Percentiles rank a stretch among this genome's conserved stretches.
phyloP scores from a whole-genome alignment of 75 land plant genomes.

The Larix kaempferi region DNA sequence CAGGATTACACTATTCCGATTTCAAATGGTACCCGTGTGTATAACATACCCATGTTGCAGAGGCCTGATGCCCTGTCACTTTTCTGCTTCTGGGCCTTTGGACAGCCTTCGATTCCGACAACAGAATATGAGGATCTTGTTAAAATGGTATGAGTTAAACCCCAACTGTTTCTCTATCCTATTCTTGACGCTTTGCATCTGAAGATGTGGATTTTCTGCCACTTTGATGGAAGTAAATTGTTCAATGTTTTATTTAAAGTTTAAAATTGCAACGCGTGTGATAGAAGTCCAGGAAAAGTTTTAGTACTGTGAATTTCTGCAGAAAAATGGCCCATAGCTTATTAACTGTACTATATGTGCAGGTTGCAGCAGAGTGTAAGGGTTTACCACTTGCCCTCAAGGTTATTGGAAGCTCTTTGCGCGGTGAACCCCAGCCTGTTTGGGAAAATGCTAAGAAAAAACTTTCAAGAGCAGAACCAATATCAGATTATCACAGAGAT shows the following conservation, averaged over 20 bases:
- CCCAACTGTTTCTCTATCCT: background rate
- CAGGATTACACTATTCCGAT: conserved; percentile 8
- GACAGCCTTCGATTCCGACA: conserved; percentile 27
- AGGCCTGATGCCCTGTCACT: conserved; percentile 48
- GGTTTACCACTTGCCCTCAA: conserved; percentile 66
- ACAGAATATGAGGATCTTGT: conserved; percentile 33
- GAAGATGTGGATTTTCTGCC: background rate
- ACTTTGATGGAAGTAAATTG: background rate
- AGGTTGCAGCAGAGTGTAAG: conserved; percentile 51
- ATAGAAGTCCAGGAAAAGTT: background rate
- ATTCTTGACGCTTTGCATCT: background rate
- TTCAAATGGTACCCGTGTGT: background rate
- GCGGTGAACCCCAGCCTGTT: conserved; percentile 25
- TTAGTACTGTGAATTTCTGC: background rate
- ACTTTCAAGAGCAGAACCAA: conserved; percentile 34
- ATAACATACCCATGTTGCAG: conserved; percentile 39
- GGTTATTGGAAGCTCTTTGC: conserved; percentile 58
- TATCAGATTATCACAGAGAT: conserved; percentile 49
- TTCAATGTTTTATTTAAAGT: background rate
- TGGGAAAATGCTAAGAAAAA: conserved; percentile 45
- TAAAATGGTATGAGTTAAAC: conserved; percentile 26
- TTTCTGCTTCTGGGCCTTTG: conserved; percentile 53
- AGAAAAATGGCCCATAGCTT: background rate
- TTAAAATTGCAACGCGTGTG: background rate
- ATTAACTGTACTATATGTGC: background rate